Conservation (phyloP, 2,329 filamentous ascomycete genomes). For the Talaromyces albobiverticillius region DNA sequence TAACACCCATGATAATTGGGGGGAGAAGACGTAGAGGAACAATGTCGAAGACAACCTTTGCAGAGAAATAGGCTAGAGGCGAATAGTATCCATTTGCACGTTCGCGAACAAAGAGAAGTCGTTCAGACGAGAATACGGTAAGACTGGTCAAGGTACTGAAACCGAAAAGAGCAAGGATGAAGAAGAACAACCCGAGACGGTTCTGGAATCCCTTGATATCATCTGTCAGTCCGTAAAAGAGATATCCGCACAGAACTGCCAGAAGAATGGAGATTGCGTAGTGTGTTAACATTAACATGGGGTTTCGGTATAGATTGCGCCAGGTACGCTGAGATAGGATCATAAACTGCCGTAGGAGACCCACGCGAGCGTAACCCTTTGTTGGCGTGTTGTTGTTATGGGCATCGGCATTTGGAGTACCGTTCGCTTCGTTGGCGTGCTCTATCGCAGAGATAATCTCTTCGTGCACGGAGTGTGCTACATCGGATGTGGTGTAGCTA, state of each 20-base stretch:
- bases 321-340: slow-evolving; percentile 90
- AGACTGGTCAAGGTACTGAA: slow-evolving; percentile 94
- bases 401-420: slow-evolving; percentile 58
- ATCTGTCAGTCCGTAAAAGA: slow-evolving; percentile 94
- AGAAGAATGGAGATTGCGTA: slow-evolving; percentile 95
- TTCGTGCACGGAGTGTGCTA: slow-evolving; percentile 69
- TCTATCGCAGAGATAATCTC: slow-evolving; percentile 72
- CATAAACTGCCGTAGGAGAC: slow-evolving; percentile 75
- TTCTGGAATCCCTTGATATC: slow-evolving; percentile 98
- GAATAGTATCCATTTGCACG: slow-evolving; percentile 96
- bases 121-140: slow-evolving; percentile 87
- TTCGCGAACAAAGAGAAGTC: slow-evolving; percentile 87
- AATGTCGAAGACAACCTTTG: slow-evolving; percentile 98
- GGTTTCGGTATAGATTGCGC: slow-evolving; percentile 96
- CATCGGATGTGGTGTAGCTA: slow-evolving; percentile 73
- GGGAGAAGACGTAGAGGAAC: slow-evolving; percentile 91
- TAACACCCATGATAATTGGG: slow-evolving; percentile 89
- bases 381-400: slow-evolving; percentile 40
- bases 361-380: slow-evolving; percentile 77
- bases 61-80: slow-evolving; percentile 87
- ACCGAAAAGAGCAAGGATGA: slow-evolving; percentile 89
- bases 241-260: slow-evolving; percentile 87
- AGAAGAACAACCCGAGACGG: slow-evolving; percentile 94
- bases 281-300: slow-evolving; percentile 96
- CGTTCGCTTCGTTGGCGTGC: slow-evolving; percentile 65